Conservation (phyloP, 352 stramenopile genomes). For the Phytophthora quininea region DNA sequence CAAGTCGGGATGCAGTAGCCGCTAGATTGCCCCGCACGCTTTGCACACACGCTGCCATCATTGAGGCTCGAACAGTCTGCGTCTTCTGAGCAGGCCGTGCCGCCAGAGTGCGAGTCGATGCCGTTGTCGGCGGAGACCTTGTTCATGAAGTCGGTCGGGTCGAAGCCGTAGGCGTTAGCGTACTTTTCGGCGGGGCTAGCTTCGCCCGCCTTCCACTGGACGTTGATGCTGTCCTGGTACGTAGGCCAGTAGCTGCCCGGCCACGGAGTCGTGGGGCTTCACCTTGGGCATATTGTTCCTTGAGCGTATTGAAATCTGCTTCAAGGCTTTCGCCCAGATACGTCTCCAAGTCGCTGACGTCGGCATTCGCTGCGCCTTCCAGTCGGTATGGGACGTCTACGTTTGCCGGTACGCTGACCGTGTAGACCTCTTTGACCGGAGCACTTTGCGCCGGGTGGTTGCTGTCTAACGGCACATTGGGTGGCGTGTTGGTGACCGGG, state of each 20-base stretch:
- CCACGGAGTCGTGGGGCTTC: constrained; percentile 30
- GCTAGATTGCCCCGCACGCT: constrained; percentile 22
- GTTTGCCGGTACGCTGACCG: too few species aligned
- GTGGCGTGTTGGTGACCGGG: constrained; percentile 17
- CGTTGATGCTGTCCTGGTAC: constrained; percentile 66
- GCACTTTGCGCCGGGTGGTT: too few species aligned
- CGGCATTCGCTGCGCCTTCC: constrained; percentile 26
- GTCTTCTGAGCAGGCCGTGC: constrained; percentile 16
- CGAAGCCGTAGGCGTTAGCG: constrained; percentile 35
- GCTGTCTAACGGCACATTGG: constrained; percentile 9
- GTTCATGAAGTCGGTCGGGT: constrained; percentile 40
- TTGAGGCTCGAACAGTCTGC: constrained; percentile 20
- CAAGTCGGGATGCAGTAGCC: constrained; percentile 53
- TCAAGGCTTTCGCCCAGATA: constrained; percentile 34
- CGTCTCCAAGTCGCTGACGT: constrained; percentile 35
- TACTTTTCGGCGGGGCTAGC: constrained; percentile 44
- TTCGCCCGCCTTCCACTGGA: constrained; percentile 29
- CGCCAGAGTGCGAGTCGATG: constrained; percentile 22
- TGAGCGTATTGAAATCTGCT: constrained; percentile 20
- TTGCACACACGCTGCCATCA: constrained; percentile 36
- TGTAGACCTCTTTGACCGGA: too few species aligned
- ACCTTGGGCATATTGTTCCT: constrained; percentile 20
- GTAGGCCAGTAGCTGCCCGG: constrained; percentile 60
- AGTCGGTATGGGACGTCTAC: not conserved
- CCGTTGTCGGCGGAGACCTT: constrained; percentile 34